A percentile compares a stretch with the other conserved stretches of the same genome.
phyloP scores from a whole-genome alignment of 1,139 yeast genomes.

The Sugiyamaella sp. region DNA sequence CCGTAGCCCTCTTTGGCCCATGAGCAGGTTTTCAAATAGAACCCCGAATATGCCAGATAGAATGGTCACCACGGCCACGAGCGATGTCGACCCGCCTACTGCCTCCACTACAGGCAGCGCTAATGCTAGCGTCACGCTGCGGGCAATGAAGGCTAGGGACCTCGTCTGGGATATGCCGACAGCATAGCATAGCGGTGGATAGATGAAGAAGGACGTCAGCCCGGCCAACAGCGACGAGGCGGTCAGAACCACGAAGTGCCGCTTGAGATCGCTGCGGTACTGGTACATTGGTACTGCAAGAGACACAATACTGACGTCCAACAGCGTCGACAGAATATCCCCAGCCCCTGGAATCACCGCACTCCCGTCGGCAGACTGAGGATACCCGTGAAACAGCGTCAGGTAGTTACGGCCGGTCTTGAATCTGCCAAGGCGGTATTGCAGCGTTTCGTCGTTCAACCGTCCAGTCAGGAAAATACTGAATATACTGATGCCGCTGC shows the following conservation, averaged over 20 bases:
- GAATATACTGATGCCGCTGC: conserved; percentile 63
- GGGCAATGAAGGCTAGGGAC: conserved; percentile 74
- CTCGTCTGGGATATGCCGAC: conserved; percentile 63
- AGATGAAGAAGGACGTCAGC: conserved; percentile 61
- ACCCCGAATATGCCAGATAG: conserved; percentile 80
- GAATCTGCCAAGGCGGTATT: conserved; percentile 58
- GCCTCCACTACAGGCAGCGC: conserved; percentile 73
- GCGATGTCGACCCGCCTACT: conserved; percentile 66
- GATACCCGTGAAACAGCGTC: conserved; percentile 52
- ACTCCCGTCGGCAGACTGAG: conserved; percentile 20
- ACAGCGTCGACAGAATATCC: conserved; percentile 65
- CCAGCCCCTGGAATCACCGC: conserved; percentile 76
- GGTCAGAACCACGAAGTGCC: conserved; percentile 59
- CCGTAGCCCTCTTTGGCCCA: conserved; percentile 48
- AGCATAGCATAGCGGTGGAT: conserved; percentile 67
- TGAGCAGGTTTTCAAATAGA: conserved; percentile 59
- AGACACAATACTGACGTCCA: conserved; percentile 78
- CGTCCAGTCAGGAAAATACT: conserved; percentile 61
- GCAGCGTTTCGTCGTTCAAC: conserved; percentile 49
- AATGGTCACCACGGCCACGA: conserved; percentile 80
- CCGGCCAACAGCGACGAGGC: conserved; percentile 64
- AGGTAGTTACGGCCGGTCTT: conserved; percentile 72
- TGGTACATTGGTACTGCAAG: conserved; percentile 78
- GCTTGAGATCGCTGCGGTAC: conserved; percentile 63
- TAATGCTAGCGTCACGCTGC: conserved; percentile 79